Conservation (phyloP, 2,329 filamentous ascomycete species). For the Aspergillus puulaauensis region DNA sequence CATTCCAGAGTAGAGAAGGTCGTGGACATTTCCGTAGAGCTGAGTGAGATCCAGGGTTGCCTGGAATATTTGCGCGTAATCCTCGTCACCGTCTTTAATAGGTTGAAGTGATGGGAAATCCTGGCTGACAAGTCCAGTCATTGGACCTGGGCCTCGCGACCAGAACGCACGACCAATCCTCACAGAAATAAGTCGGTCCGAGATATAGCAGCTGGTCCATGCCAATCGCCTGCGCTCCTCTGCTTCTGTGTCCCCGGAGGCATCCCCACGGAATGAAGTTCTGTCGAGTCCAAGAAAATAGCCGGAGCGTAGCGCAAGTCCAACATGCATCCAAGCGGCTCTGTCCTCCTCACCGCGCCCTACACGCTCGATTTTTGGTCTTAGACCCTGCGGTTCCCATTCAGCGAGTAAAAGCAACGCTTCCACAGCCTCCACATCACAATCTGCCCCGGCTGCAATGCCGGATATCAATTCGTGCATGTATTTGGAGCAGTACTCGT, state of each 20-base stretch:
- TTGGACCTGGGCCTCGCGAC: slow-evolving; percentile 68
- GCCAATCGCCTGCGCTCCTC: slow-evolving; percentile 65
- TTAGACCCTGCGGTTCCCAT: slow-evolving; percentile 68
- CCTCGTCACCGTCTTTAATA: slow-evolving; percentile 59
- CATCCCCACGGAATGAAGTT: slow-evolving; percentile 64
- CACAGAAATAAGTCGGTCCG: slow-evolving; percentile 68
- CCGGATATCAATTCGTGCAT: slow-evolving; percentile 69
- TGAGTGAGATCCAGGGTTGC: slow-evolving; percentile 70
- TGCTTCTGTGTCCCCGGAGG: slow-evolving; percentile 57
- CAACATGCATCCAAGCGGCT: slow-evolving; percentile 76
- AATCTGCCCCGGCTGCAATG: slow-evolving; percentile 65
- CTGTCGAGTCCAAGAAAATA: slow-evolving; percentile 70
- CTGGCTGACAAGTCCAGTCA: slow-evolving; percentile 63
- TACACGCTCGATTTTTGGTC: slow-evolving; percentile 60
- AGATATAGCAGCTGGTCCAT: slow-evolving; percentile 69
- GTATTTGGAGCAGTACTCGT: slow-evolving; percentile 65
- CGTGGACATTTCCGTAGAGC: slow-evolving; percentile 71
- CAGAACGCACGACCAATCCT: slow-evolving; percentile 71
- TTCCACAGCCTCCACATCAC: slow-evolving; percentile 69
- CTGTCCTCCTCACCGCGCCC: slow-evolving; percentile 72
- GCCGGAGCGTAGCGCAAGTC: slow-evolving; percentile 66
- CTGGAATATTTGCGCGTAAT: slow-evolving; percentile 68
- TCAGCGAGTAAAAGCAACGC: slow-evolving; percentile 69
- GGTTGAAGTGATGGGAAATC: slow-evolving; percentile 68
- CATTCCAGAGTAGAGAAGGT: slow-evolving; percentile 70